These are phyloP conservation scores for Speleostelium caveatum DNA, from an alignment of 78 protist species.

Conservation along the genomic window DNA sequence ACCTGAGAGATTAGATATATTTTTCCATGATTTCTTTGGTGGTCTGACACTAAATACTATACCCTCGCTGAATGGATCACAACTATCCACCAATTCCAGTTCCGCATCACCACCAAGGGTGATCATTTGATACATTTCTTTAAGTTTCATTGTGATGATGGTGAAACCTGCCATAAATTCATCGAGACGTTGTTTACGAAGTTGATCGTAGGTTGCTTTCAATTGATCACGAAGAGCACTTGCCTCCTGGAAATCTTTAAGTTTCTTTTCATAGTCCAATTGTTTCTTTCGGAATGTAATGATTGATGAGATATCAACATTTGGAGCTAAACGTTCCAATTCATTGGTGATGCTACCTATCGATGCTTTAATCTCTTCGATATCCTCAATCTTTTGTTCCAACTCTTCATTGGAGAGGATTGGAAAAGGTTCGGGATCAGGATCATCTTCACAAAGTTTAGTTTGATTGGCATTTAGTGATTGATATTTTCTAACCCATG, in stretches of 20 bases:
- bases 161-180: slow-evolving; percentile 98
- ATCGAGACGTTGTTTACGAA: slow-evolving; percentile 91
- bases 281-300: slow-evolving; percentile 86
- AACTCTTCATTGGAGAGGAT: slow-evolving; percentile 13
- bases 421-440: slow-evolving; percentile 1
- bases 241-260: slow-evolving; percentile 76
- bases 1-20: slow-evolving; percentile 98
- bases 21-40: slow-evolving; percentile 99
- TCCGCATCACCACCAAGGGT: slow-evolving; percentile 99
- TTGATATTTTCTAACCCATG: neutral
- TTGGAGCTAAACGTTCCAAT: neutral
- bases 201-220: slow-evolving; percentile 68
- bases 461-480: slow-evolving; percentile 6
- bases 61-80: slow-evolving; percentile 99
- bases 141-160: slow-evolving; percentile 93
- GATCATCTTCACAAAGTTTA: slow-evolving; percentile 25
- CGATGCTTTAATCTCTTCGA: neutral
- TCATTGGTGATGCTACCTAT: neutral
- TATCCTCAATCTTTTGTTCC: neutral
- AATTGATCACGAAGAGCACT: slow-evolving; percentile 81
- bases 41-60: slow-evolving; percentile 98
- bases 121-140: slow-evolving; percentile 96
- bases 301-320: slow-evolving; percentile 87
- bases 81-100: slow-evolving; percentile 97
- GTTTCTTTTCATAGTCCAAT: slow-evolving; percentile 59